Percentiles rank a stretch among this genome's conserved stretches.
These are phyloP conservation scores for Kodamaea fungicola DNA, from an alignment of 1,139 yeast genomes.

Conservation along the genomic window DNA sequence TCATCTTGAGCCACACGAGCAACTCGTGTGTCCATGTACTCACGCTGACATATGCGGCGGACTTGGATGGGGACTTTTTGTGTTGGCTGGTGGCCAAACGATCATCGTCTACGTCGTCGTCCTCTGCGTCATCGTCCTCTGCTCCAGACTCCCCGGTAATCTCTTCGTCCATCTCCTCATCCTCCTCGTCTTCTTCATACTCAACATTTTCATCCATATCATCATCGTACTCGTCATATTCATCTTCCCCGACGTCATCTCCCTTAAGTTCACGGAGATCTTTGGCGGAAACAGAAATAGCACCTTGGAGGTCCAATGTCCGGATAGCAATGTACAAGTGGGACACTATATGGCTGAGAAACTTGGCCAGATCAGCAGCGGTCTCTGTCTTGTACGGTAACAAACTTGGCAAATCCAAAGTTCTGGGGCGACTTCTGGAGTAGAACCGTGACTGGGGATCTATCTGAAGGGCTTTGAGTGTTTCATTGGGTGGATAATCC, in stretches of 20 bases:
- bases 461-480: constrained; percentile 32
- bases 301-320: constrained; percentile 74
- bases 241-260: constrained; percentile 10
- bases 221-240: constrained; percentile 6
- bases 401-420: constrained; percentile 55
- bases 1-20: constrained; percentile 74
- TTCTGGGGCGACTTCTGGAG: constrained; percentile 49
- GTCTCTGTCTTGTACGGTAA: constrained; percentile 78
- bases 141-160: constrained; percentile 26
- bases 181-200: constrained; percentile 41
- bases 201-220: constrained; percentile 24
- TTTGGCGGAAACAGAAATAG: constrained; percentile 62
- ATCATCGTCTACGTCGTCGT: constrained; percentile 38
- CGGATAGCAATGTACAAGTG: constrained; percentile 77
- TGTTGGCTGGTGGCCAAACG: constrained; percentile 43
- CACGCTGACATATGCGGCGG: constrained; percentile 72
- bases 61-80: constrained; percentile 53
- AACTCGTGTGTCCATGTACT: constrained; percentile 90
- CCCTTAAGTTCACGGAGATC: constrained; percentile 45
- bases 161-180: constrained; percentile 24
- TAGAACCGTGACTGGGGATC: constrained; percentile 57
- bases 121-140: constrained; percentile 24
- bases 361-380: constrained; percentile 66
- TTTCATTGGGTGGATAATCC: constrained; percentile 54
- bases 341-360: constrained; percentile 72